Percentiles rank a stretch among this genome's conserved stretches.
Evolutionary conservation across 2,329 filamentous ascomycete genomes (phyloP).

Genomic region (Fonsecaea pedrosoi): DNA sequence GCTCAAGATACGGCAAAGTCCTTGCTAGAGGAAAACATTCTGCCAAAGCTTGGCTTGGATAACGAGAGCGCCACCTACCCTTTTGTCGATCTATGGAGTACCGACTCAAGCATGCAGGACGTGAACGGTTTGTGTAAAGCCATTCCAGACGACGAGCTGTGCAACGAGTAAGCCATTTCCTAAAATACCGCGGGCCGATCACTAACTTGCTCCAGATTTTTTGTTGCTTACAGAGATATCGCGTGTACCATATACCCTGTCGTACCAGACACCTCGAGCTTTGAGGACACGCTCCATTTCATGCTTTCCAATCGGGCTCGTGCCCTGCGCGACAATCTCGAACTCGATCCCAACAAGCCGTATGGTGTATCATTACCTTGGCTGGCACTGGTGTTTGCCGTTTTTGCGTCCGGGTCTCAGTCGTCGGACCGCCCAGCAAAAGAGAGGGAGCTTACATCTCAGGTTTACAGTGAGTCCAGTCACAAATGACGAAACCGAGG

Average conservation of each 20-base stretch:
- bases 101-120: conserved; percentile 64
- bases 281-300: conserved; percentile 61
- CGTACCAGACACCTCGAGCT: conserved; percentile 61
- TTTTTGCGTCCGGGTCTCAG: conserved; percentile 68
- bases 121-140: conserved; percentile 65
- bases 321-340: conserved; percentile 41
- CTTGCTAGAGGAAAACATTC: conserved; percentile 65
- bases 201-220: conserved; percentile 51
- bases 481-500: not conserved
- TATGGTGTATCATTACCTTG: conserved; percentile 64
- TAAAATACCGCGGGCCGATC: not conserved
- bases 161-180: conserved; percentile 54
- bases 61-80: conserved; percentile 70
- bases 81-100: conserved; percentile 70
- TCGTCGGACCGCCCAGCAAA: conserved; percentile 64
- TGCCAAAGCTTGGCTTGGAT: conserved; percentile 68
- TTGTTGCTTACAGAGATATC: conserved; percentile 64
- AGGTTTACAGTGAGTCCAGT: conserved; percentile 61
- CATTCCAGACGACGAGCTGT: conserved; percentile 64
- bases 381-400: conserved; percentile 66
- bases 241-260: conserved; percentile 67
- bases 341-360: conserved; percentile 56
- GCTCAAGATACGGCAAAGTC: conserved; percentile 57
- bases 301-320: conserved; percentile 62
- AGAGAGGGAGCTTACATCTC: conserved; percentile 67